Evolutionary conservation across 768 basidiomycete species (phyloP).

Genomic region (Polyporus arcularius): DNA sequence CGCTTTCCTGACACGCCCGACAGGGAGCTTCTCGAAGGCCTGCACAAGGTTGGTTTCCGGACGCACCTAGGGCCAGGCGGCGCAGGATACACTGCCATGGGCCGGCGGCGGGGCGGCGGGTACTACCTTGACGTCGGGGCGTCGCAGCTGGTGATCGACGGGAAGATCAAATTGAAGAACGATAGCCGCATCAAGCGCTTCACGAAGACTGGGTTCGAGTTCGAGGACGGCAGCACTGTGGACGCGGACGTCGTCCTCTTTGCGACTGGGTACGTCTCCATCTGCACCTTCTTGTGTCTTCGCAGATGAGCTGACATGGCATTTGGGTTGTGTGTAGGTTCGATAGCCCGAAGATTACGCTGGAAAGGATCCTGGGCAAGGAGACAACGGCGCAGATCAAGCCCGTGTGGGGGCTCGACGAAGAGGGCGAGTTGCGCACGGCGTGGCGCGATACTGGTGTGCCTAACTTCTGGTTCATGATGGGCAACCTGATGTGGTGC

Average conservation of each 20-base stretch:
- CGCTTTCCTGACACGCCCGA: neutral
- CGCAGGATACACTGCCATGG: conserved; percentile 51
- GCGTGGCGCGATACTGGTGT: conserved; percentile 52
- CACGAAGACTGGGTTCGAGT: conserved; percentile 40
- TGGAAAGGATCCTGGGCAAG: conserved; percentile 48
- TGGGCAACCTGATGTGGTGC: conserved; percentile 62
- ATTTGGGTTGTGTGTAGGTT: conserved; percentile 34
- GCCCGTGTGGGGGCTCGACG: conserved; percentile 65
- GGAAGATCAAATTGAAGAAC: conserved; percentile 72
- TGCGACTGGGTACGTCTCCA: conserved; percentile 45
- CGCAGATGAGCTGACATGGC: neutral
- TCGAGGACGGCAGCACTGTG: conserved; percentile 43
- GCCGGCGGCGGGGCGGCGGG: conserved; percentile 54
- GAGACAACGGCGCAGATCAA: conserved; percentile 47
- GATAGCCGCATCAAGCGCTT: conserved; percentile 40
- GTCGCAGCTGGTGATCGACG: conserved; percentile 62
- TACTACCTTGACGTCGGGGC: conserved; percentile 70
- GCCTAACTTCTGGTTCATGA: conserved; percentile 57
- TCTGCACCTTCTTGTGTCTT: neutral
- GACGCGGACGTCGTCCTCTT: conserved; percentile 51
- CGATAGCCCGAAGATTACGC: conserved; percentile 42
- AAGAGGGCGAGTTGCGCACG: conserved; percentile 62
- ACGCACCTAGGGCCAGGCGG: conserved; percentile 50
- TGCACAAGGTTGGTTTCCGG: conserved; percentile 60
- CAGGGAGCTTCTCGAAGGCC: conserved; percentile 52